A percentile compares a stretch with the other conserved stretches of the same genome.
Conservation (phyloP, 2,329 filamentous ascomycete species). For the Fusarium sp. region DNA sequence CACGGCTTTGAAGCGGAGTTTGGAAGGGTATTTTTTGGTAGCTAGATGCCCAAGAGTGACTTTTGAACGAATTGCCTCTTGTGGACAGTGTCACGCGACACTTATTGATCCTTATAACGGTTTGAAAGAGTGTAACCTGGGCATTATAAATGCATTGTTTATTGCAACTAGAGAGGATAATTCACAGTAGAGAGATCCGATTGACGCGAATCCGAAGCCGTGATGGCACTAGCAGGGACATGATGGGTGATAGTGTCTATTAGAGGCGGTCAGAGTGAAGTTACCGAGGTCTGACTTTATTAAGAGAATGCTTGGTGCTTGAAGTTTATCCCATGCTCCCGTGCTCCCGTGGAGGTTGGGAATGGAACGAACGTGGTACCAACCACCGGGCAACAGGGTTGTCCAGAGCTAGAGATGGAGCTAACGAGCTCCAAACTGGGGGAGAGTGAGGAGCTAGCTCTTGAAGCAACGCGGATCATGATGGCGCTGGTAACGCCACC, state of each 20-base stretch:
- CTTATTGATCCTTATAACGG: not conserved
- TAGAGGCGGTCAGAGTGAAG: not conserved
- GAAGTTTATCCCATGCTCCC: not conserved
- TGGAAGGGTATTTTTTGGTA: not conserved
- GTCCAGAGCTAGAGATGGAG: not conserved
- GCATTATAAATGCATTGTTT: not conserved
- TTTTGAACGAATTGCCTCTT: not conserved
- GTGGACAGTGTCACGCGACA: constrained; percentile 1
- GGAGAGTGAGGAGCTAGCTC: not conserved
- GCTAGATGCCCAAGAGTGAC: not conserved
- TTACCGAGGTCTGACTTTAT: not conserved
- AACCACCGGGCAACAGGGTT: constrained; percentile 4
- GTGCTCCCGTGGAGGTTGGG: not conserved
- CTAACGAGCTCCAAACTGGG: not conserved
- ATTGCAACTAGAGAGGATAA: not conserved
- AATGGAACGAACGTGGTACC: not conserved
- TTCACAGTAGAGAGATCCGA: not conserved
- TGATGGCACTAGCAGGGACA: constrained; percentile 1
- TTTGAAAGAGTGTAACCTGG: not conserved
- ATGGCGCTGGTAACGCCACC: constrained; percentile 11
- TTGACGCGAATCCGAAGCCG: not conserved
- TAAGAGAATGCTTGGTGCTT: not conserved
- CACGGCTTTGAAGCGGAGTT: constrained; percentile 18
- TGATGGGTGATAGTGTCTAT: not conserved
- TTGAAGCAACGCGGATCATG: not conserved